phyloP scores from a whole-genome alignment of 495 filamentous ascomycete genomes.

The Aspergillus cristatus region DNA sequence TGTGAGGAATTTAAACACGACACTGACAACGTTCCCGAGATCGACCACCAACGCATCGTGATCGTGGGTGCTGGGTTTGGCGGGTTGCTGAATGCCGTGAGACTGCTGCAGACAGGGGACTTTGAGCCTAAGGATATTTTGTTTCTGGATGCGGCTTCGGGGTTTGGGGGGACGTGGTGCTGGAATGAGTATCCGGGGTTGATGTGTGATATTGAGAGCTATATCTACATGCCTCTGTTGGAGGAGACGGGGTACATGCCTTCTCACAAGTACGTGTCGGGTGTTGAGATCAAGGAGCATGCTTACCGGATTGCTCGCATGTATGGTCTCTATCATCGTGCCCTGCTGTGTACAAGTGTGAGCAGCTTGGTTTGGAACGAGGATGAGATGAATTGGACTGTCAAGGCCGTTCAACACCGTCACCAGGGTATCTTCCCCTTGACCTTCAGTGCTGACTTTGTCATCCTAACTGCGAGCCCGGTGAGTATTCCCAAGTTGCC shows the following conservation, averaged over 20 bases:
- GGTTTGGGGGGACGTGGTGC: constrained; percentile 46
- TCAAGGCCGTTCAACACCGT: constrained; percentile 23
- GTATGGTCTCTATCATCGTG: constrained; percentile 36
- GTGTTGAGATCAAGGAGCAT: constrained; percentile 17
- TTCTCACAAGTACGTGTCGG: constrained; percentile 19
- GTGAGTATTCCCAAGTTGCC: constrained; percentile 20
- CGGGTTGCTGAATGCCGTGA: constrained; percentile 6
- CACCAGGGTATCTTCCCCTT: constrained; percentile 1
- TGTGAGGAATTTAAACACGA: no score
- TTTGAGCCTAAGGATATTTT: constrained; percentile 31
- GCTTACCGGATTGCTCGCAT: constrained; percentile 18
- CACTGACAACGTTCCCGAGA: neutral
- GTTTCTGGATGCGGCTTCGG: constrained; percentile 39
- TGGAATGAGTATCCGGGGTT: constrained; percentile 33
- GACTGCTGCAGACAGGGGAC: constrained; percentile 3
- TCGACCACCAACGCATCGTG: neutral
- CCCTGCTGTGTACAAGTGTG: constrained; percentile 27
- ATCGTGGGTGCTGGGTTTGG: constrained; percentile 10
- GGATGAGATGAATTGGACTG: constrained; percentile 24
- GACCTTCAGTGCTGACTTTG: constrained; percentile 7
- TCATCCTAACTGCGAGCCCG: constrained; percentile 11
- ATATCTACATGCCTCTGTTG: constrained; percentile 42
- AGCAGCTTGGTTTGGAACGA: constrained; percentile 9
- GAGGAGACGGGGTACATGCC: constrained; percentile 53
- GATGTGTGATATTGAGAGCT: constrained; percentile 23